Base-by-base conservation (phyloP, 2,329 filamentous ascomycete species). In the Hypoxylon sp. region DNA sequence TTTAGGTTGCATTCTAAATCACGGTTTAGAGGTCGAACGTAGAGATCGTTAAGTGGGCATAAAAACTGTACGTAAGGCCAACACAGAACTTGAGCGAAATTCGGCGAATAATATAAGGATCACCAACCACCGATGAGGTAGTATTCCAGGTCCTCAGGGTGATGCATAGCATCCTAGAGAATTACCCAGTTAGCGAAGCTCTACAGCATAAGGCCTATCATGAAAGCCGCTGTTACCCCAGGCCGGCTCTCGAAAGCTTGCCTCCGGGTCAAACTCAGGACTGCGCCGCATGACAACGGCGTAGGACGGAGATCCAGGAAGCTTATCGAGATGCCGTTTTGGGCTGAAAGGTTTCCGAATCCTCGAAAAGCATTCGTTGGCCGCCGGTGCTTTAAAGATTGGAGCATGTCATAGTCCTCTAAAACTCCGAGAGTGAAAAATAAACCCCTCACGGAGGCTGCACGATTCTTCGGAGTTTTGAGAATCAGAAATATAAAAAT, bases 391-490 rank as follows among this genome's bases (percentile, higher is more conserved):
- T 38, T 23, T n/a, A 36, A 50, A 29, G 16, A 7, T 25, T 17
- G 40, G 29, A 17, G 17, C 17, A 30, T 16, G 37, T 21, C 13
- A 32, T 43, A 13, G 34, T 12, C 40, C 30, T 36, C 37, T 44
- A 37, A 57, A 51, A 55, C 46, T 57, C 51, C 55, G 55, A 36
- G 21, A 27, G 31, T 20, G 30, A 23, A 27, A 25, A 16, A 21
- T n/a, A n/a, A n/a, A n/a, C n/a, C 17, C 31, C 11, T n/a, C 17
- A 36, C 27, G 26, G 46, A 47, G 42, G 42, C 42, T 51, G 42
- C n/a, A n/a, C n/a, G n/a, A 35, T 37, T 16, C 11, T 31, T 38
- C 51, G 51, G 45, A 43, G 42, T 51, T 51, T 44, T n/a, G 32
- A 29, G 23, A 45, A 51, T 9, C 11, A 42, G 7, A 16, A 37